phyloP scores from a whole-genome alignment of 257 asterid species.

The Nicotiana otophora region DNA sequence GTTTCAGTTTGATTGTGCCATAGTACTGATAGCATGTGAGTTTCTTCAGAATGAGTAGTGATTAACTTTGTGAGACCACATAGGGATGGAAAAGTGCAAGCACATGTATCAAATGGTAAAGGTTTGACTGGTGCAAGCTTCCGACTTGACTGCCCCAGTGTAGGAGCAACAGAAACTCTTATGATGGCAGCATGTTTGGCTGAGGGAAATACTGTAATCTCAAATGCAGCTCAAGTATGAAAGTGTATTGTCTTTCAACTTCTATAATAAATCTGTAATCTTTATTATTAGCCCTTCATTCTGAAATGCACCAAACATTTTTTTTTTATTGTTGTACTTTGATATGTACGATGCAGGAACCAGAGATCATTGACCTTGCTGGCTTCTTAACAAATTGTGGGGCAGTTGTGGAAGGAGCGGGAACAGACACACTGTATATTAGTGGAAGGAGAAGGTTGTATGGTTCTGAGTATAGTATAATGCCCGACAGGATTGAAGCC shows the following conservation, averaged over 20 bases:
- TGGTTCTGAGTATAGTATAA: slow-evolving; percentile 28
- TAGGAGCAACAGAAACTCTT: slow-evolving; percentile 51
- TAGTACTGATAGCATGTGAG: neutral
- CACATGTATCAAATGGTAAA: slow-evolving; percentile 32
- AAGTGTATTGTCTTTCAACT: neutral
- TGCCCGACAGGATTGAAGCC: slow-evolving; percentile 41
- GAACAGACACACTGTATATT: slow-evolving; percentile 24
- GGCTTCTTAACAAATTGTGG: slow-evolving; percentile 29
- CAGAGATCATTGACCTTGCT: slow-evolving; percentile 40
- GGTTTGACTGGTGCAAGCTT: slow-evolving; percentile 37
- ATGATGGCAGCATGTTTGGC: slow-evolving; percentile 52
- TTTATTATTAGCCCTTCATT: neutral
- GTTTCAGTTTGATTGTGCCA: neutral
- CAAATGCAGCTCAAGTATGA: slow-evolving; percentile 40
- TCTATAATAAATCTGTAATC: neutral
- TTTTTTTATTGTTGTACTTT: neutral
- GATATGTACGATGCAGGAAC: slow-evolving; percentile 26
- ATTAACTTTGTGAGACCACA: neutral
- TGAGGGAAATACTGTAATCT: slow-evolving; percentile 29
- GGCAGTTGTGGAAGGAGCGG: slow-evolving; percentile 34
- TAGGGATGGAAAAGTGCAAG: slow-evolving; percentile 35
- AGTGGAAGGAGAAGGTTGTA: slow-evolving; percentile 20
- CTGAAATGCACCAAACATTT: neutral
- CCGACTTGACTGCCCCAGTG: slow-evolving; percentile 37
- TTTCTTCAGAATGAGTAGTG: neutral